Conservation (phyloP, 2,329 filamentous ascomycete species). For the Penicillium sp. region DNA sequence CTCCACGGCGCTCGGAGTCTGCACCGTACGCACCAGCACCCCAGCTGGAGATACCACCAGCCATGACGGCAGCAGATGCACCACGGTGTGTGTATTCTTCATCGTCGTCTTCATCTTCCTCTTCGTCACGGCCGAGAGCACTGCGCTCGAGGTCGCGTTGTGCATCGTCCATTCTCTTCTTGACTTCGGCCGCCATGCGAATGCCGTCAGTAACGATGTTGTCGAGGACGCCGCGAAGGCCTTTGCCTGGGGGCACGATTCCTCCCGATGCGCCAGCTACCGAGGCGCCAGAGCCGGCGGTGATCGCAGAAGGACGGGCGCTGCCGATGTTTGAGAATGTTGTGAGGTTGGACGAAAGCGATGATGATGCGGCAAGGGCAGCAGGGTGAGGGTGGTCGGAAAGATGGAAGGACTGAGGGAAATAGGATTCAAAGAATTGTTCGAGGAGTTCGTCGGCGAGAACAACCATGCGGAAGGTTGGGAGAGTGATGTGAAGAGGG, state of each 20-base stretch:
- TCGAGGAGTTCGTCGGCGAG: conserved; percentile 93
- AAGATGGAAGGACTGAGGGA: conserved; percentile 88
- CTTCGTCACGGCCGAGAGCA: conserved; percentile 66
- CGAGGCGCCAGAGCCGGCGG: conserved; percentile 39
- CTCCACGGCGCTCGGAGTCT: conserved; percentile 64
- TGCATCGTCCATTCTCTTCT: conserved; percentile 91
- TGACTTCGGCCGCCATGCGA: conserved; percentile 89
- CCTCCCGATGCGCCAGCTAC: conserved; percentile 57
- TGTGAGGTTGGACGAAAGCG: conserved; percentile 70
- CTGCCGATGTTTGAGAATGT: conserved; percentile 75
- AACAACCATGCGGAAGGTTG: conserved; percentile 98
- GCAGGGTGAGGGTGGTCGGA: conserved; percentile 62
- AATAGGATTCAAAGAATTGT: conserved; percentile 95
- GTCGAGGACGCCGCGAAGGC: conserved; percentile 88
- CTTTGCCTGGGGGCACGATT: conserved; percentile 66
- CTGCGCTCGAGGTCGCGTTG: conserved; percentile 88
- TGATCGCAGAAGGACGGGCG: conserved; percentile 44
- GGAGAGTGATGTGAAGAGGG: conserved; percentile 90
- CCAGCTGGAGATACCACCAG: conserved; percentile 39
- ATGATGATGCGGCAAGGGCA: conserved; percentile 44
- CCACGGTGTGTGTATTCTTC: conserved; percentile 54
- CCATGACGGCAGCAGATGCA: conserved; percentile 27
- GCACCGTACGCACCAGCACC: conserved; percentile 49
- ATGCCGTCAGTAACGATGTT: conserved; percentile 98
- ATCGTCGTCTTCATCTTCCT: conserved; percentile 69